Base-by-base conservation (phyloP, 768 basidiomycete genomes). In the Auricularia auricula-judae region DNA sequence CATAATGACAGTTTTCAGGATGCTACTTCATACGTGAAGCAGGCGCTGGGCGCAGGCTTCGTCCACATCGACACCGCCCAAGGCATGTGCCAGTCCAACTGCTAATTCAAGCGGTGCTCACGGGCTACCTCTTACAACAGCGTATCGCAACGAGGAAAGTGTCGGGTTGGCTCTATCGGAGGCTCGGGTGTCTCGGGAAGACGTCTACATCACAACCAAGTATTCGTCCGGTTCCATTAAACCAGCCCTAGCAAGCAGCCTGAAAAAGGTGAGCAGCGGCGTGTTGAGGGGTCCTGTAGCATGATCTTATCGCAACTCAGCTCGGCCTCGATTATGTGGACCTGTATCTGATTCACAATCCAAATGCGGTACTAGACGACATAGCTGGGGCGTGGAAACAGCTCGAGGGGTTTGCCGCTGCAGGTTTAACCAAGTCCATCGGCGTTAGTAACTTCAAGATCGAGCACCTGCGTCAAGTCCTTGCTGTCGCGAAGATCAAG, bases 361-460 rank as follows among this genome's bases (percentile, higher is more conserved):
- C 87, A 1, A 23, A 4, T 0, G 1, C 66, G 8, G 67, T 79
- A 7, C 43, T 39, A 12, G 66, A 69, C 8, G 73, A 80, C 51
- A 67, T 79, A 66, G 75, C 79, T 63, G 67, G 66, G 3, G 69
- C 72, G 3, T 90, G 88, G 88, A 73, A 72, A 62, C 77, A 81
- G 58, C 81, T 88, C 65, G 86, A 87, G 68, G 74, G 76, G 36
- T 73, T 85, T 34, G 79, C 81, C 68, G 74, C 80, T 42, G 76
- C 75, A 10, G 76, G 78, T 0, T 68, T 78, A 1, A 68, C 77
- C 1, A 79, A 72, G 77, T 79, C 62, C 71, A 87, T 88, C 63
- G 88, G 88, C 18, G 86, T 91, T 63, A 85, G 84, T 74, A 90
- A 90, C 73, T 89, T 86, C 71, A 71, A 70, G 3, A 66, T 87